Evolutionary conservation across 1,284 basidiomycete genomes (phyloP).

Genomic region (Cutaneotrichosporon dermatis): DNA sequence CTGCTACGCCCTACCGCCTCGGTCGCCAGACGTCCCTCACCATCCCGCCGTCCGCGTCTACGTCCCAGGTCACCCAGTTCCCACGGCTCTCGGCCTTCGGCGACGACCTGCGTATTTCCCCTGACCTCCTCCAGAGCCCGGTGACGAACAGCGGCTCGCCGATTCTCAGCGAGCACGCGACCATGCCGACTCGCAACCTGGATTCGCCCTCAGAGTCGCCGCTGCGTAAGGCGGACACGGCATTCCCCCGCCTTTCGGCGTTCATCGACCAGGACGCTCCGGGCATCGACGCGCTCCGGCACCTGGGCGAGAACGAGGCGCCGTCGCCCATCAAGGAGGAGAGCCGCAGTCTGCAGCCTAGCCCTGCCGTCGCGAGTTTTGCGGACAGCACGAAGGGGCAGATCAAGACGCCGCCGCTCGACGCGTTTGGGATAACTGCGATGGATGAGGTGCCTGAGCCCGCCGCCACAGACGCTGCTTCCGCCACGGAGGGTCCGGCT

Average conservation of each 20-base stretch:
- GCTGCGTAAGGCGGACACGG: conserved; percentile 6
- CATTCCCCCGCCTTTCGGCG: conserved; percentile 6
- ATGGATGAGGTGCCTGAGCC: background rate
- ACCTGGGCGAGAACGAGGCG: background rate
- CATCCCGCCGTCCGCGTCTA: background rate
- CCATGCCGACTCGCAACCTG: background rate
- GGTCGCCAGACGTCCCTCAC: background rate
- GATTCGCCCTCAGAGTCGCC: conserved; percentile 3
- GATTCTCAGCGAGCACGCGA: background rate
- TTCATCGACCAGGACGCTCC: conserved; percentile 4
- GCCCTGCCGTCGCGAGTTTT: background rate
- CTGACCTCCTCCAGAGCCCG: background rate
- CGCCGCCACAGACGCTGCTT: background rate
- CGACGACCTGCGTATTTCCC: conserved; percentile 1
- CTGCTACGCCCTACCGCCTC: background rate
- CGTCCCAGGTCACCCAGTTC: background rate
- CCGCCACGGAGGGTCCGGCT: background rate
- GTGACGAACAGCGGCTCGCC: background rate
- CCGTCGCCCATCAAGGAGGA: conserved; percentile 1
- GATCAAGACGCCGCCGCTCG: background rate
- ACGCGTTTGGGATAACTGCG: background rate
- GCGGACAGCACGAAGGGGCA: background rate
- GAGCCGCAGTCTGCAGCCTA: conserved; percentile 1
- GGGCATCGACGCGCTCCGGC: background rate
- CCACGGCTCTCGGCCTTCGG: conserved; percentile 3